Evolutionary conservation across 2,329 filamentous ascomycete genomes (phyloP).

Genomic region (Paracamarosporium sp.): DNA sequence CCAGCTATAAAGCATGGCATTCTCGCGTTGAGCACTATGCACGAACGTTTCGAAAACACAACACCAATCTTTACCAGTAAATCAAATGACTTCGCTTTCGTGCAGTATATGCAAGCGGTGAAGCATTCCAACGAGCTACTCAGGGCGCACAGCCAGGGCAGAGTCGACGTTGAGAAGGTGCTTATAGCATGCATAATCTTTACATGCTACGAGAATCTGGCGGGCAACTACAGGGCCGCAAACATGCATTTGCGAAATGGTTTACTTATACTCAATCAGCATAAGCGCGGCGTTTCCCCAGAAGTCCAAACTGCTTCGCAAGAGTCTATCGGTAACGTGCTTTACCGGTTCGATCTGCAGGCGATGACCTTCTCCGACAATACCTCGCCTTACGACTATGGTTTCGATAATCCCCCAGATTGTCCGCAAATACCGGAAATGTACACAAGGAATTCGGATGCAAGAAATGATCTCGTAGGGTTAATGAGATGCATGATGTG

Average conservation of each 20-base stretch:
- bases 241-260: conserved; percentile 40
- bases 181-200: conserved; percentile 40
- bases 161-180: conserved; percentile 30
- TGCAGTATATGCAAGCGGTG: conserved; percentile 38
- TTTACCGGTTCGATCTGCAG: conserved; percentile 38
- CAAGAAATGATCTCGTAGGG: conserved; percentile 33
- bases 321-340: conserved; percentile 28
- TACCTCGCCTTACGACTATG: conserved; percentile 31
- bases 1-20: conserved; percentile 40
- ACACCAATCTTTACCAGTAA: conserved; percentile 19
- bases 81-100: conserved; percentile 31
- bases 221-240: conserved; percentile 33
- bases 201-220: conserved; percentile 39
- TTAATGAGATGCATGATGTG: conserved; percentile 37
- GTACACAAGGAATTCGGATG: conserved; percentile 26
- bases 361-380: conserved; percentile 42
- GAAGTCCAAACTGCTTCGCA: conserved; percentile 7
- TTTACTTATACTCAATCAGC: conserved; percentile 30
- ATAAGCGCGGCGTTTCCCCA: conserved; percentile 13
- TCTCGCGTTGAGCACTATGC: conserved; percentile 35
- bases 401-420: conserved; percentile 24
- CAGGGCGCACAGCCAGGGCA: conserved; percentile 23
- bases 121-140: conserved; percentile 36
- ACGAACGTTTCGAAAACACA: conserved; percentile 32
- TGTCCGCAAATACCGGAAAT: conserved; percentile 24